phyloP scores from a whole-genome alignment of 768 basidiomycete species.

The Rhizopogon salebrosus region DNA sequence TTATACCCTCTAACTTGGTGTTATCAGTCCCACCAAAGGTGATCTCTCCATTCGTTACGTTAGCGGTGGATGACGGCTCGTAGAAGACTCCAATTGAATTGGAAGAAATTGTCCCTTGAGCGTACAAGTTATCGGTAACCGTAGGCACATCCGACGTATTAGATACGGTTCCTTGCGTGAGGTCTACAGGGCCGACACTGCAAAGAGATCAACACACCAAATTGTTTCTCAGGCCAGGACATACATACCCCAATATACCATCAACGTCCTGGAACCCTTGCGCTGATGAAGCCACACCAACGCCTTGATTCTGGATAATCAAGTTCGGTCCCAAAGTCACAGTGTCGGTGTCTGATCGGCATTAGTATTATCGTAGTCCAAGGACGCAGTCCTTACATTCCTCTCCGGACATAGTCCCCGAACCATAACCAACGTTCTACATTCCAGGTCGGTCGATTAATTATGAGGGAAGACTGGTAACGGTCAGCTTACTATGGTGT shows the following conservation, averaged over 20 bases:
- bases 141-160: slow-evolving; percentile 39
- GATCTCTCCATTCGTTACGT: slow-evolving; percentile 46
- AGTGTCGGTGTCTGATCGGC: slow-evolving; percentile 39
- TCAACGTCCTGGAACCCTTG: slow-evolving; percentile 43
- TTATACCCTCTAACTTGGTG: slow-evolving; percentile 29
- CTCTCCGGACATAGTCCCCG: slow-evolving; percentile 46
- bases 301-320: slow-evolving; percentile 41
- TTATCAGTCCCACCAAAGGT: slow-evolving; percentile 49
- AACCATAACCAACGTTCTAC: slow-evolving; percentile 49
- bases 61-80: slow-evolving; percentile 36
- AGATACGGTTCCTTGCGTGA: slow-evolving; percentile 41
- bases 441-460: not conserved
- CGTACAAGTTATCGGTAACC: slow-evolving; percentile 52
- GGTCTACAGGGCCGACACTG: slow-evolving; percentile 47
- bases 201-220: not conserved
- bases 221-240: not conserved
- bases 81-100: slow-evolving; percentile 50
- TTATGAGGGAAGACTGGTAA: not conserved
- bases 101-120: slow-evolving; percentile 39
- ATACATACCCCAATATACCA: slow-evolving; percentile 44
- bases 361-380: not conserved
- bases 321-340: slow-evolving; percentile 37
- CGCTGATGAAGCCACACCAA: slow-evolving; percentile 40
- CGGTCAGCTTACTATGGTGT: slow-evolving; percentile 27
- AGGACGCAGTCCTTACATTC: slow-evolving; percentile 33